phyloP scores from a whole-genome alignment of 257 asterid species.

The Avicennia marina region DNA sequence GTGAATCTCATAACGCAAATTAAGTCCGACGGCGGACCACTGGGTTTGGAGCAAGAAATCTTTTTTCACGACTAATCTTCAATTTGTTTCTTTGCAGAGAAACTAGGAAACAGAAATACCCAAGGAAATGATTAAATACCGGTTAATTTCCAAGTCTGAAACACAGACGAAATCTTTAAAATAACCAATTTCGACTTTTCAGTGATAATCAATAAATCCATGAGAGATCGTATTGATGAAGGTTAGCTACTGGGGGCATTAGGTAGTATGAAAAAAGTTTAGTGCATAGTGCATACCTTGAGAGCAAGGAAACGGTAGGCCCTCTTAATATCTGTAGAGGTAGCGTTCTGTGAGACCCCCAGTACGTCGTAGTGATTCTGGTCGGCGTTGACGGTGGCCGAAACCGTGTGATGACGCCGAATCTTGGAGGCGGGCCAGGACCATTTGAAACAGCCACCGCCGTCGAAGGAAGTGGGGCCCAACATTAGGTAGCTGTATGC shows the following conservation, averaged over 20 bases:
- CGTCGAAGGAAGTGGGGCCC: conserved; percentile 47
- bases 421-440: conserved; percentile 6
- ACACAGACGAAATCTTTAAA: not conserved
- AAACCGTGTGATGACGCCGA: conserved; percentile 31
- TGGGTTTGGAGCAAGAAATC: too few species aligned
- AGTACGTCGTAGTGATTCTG: conserved; percentile 61
- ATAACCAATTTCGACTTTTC: not conserved
- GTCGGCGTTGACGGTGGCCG: conserved; percentile 35
- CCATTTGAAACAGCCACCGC: conserved; percentile 36
- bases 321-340: conserved; percentile 53
- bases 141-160: not conserved
- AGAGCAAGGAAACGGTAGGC: conserved; percentile 85
- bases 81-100: too few species aligned
- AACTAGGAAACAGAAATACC: not conserved
- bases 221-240: too few species aligned
- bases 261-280: not conserved
- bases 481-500: conserved; percentile 36
- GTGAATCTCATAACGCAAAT: too few species aligned
- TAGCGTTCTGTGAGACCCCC: conserved; percentile 60
- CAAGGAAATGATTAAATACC: not conserved
- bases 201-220: not conserved
- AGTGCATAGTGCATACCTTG: conserved; percentile 38
- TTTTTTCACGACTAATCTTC: too few species aligned
- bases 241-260: too few species aligned
- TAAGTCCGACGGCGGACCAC: too few species aligned